Conservation (phyloP, 371 early-diverging fungal genomes). For the Rhizopus sp. region DNA sequence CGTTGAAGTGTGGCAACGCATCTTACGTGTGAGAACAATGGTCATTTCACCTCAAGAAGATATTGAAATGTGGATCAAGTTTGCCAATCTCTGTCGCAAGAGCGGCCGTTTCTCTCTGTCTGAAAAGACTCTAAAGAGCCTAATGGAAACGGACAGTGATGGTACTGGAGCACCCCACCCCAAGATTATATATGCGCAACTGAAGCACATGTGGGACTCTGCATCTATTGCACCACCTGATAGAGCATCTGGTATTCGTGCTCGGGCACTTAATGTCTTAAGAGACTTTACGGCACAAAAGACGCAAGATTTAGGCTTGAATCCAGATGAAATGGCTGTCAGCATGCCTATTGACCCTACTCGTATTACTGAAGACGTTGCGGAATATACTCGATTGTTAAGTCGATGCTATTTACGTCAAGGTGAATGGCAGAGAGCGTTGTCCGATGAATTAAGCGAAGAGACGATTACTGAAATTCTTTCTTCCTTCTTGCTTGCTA, state of each 20-base stretch:
- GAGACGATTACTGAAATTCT: constrained; percentile 82
- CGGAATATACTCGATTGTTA: constrained; percentile 64
- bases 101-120: constrained; percentile 83
- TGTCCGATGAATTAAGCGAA: constrained; percentile 79
- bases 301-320: constrained; percentile 59
- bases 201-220: constrained; percentile 94
- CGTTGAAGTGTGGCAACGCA: constrained; percentile 95
- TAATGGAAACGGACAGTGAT: constrained; percentile 59
- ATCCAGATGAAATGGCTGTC: constrained; percentile 61
- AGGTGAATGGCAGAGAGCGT: constrained; percentile 90
- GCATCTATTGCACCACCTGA: constrained; percentile 48
- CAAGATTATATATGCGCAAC: constrained; percentile 89
- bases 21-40: constrained; percentile 87
- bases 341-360: constrained; percentile 55
- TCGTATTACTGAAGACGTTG: constrained; percentile 52
- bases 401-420: constrained; percentile 92
- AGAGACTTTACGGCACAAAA: constrained; percentile 67
- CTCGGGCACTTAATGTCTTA: constrained; percentile 58
- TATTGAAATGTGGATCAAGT: constrained; percentile 95
- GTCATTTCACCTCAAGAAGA: constrained; percentile 91
- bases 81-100: constrained; percentile 93
- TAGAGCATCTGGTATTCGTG: constrained; percentile 56
- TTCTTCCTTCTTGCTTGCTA: constrained; percentile 84
- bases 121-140: constrained; percentile 73
- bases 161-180: constrained; percentile 57